Evolutionary conservation across 208 protist species (phyloP).

Genomic region (Leishmania major): DNA sequence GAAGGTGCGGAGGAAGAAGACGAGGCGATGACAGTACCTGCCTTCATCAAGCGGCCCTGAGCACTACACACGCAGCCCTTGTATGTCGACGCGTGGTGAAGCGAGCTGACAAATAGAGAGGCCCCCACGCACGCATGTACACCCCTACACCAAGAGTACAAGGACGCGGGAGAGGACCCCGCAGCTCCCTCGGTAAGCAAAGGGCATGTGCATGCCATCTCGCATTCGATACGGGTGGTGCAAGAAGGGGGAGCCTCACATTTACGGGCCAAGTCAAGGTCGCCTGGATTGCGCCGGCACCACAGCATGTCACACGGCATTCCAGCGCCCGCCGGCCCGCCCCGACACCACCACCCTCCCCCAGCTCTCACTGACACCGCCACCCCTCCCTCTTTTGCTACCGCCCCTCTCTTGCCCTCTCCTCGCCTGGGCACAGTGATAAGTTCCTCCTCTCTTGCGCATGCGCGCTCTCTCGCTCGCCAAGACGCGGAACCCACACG

Average conservation of each 20-base stretch:
- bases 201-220: neutral
- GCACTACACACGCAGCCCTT: neutral
- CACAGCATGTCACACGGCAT: neutral
- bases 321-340: neutral
- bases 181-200: neutral
- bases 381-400: neutral
- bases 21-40: neutral
- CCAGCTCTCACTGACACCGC: neutral
- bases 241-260: neutral
- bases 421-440: neutral
- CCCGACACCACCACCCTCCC: neutral
- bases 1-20: neutral
- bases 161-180: neutral
- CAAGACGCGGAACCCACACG: neutral
- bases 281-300: neutral
- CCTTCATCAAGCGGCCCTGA: neutral
- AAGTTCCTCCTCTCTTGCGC: neutral
- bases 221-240: neutral
- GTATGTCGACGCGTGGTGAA: neutral
- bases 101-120: neutral
- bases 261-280: neutral
- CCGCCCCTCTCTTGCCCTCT: neutral
- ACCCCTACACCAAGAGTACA: neutral
- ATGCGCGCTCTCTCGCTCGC: neutral
- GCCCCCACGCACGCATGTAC: neutral